phyloP scores from a whole-genome alignment of 2,329 filamentous ascomycete genomes.

The Nothopassalora personata region DNA sequence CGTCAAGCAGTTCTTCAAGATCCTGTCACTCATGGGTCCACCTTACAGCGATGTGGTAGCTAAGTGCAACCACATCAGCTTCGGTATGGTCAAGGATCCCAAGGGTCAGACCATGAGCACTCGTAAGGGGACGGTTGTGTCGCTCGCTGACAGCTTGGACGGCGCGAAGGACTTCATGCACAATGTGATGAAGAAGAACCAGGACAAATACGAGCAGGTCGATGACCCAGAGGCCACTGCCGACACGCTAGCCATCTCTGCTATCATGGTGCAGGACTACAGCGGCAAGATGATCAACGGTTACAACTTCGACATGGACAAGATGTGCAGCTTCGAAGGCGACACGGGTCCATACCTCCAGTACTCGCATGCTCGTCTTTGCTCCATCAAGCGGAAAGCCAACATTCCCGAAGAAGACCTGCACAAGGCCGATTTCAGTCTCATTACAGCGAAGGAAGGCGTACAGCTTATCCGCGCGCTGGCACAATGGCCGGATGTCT shows the following conservation, averaged over 20 bases:
- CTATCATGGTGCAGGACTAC: constrained; percentile 98
- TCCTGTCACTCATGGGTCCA: constrained; percentile 56
- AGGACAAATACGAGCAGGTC: constrained; percentile 84
- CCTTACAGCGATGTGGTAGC: constrained; percentile 51
- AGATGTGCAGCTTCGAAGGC: constrained; percentile 78
- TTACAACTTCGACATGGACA: constrained; percentile 71
- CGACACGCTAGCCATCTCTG: constrained; percentile 85
- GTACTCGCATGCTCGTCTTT: constrained; percentile 71
- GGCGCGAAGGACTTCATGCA: constrained; percentile 89
- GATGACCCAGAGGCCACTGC: constrained; percentile 75
- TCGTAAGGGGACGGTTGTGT: constrained; percentile 50
- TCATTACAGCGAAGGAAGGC: constrained; percentile 68
- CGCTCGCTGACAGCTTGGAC: constrained; percentile 46
- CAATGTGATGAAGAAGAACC: constrained; percentile 89
- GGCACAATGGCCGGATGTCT: constrained; percentile 79
- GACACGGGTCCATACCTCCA: constrained; percentile 83
- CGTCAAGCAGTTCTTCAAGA: constrained; percentile 60
- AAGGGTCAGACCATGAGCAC: constrained; percentile 56
- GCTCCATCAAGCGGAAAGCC: constrained; percentile 55
- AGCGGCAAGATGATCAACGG: constrained; percentile 78
- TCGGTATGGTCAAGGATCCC: constrained; percentile 54
- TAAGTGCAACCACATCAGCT: constrained; percentile 60
- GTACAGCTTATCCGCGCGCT: constrained; percentile 68
- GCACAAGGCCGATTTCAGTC: constrained; percentile 57
- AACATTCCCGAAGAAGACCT: constrained; percentile 52